phyloP scores from a whole-genome alignment of 768 basidiomycete genomes.

The Termitomyces heimii region DNA sequence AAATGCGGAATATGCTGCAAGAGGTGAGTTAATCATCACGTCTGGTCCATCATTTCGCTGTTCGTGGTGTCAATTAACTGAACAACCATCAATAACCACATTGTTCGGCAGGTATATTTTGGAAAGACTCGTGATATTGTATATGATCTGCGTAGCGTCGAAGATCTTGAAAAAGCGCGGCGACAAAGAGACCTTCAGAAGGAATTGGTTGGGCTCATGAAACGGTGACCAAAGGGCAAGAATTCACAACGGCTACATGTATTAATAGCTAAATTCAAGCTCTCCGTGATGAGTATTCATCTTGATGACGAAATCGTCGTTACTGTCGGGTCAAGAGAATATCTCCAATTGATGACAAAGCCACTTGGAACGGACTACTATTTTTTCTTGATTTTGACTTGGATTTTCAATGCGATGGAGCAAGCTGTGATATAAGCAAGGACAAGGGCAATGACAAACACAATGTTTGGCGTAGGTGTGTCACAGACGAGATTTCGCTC shows the following conservation, averaged over 20 bases:
- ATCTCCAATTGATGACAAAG: not conserved
- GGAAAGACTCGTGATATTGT: conserved; percentile 96
- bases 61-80: not conserved
- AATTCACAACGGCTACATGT: not conserved
- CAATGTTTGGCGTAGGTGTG: not conserved
- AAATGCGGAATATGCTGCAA: conserved; percentile 93
- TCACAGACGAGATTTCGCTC: not conserved
- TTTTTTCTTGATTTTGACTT: not conserved
- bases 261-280: not conserved
- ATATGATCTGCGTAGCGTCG: conserved; percentile 83
- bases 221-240: conserved; percentile 37
- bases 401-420: not conserved
- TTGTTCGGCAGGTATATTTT: conserved; percentile 68
- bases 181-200: conserved; percentile 84
- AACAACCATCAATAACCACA: not conserved
- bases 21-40: conserved; percentile 42
- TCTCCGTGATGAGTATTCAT: not conserved
- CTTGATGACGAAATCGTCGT: not conserved
- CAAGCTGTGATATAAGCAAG: not conserved
- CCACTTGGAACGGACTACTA: not conserved
- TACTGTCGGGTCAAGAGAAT: not conserved
- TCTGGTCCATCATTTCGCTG: not conserved
- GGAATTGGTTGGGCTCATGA: conserved; percentile 85
- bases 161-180: conserved; percentile 77
- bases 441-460: not conserved